Evolutionary conservation across 2,329 filamentous ascomycete species (phyloP).

Genomic region (Claviceps spartinae): DNA sequence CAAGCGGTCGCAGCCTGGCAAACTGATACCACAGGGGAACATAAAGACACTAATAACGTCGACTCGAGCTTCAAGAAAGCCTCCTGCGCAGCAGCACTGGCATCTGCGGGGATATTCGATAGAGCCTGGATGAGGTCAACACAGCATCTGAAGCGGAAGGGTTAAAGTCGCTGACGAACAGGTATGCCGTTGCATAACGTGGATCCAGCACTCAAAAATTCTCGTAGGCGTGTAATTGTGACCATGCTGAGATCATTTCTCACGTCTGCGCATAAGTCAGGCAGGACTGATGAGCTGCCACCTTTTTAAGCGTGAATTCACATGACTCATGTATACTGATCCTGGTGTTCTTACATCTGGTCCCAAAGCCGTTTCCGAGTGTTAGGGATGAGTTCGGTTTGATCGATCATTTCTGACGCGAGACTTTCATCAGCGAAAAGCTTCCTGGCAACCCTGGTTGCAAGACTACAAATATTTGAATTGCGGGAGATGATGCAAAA

Average conservation of each 20-base stretch:
- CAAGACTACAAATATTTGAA: constrained; percentile 33
- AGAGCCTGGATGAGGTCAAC: constrained; percentile 31
- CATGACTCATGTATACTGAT: neutral
- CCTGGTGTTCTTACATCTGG: constrained; percentile 30
- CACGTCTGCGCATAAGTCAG: constrained; percentile 35
- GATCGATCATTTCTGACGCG: constrained; percentile 13
- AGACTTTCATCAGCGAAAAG: constrained; percentile 26
- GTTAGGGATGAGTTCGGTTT: constrained; percentile 13
- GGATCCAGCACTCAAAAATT: constrained; percentile 43
- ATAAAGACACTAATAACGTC: constrained; percentile 47
- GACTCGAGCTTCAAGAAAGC: constrained; percentile 47
- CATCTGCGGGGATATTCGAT: constrained; percentile 37
- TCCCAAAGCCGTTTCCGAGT: constrained; percentile 35
- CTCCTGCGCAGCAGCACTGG: constrained; percentile 35
- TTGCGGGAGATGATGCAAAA: constrained; percentile 41
- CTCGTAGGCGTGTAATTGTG: constrained; percentile 34
- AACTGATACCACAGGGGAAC: constrained; percentile 50
- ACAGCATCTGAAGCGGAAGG: neutral
- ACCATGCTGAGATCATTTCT: constrained; percentile 28
- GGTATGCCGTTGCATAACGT: constrained; percentile 36
- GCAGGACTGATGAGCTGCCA: constrained; percentile 24
- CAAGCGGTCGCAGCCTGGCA: constrained; percentile 51
- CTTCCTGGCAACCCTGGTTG: constrained; percentile 32
- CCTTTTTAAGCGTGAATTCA: neutral
- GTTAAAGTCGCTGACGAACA: constrained; percentile 19